A percentile compares a stretch with the other conserved stretches of the same genome.
Evolutionary conservation across 495 filamentous ascomycete genomes (phyloP).

Genomic region (Trypethelium eluteriae): DNA sequence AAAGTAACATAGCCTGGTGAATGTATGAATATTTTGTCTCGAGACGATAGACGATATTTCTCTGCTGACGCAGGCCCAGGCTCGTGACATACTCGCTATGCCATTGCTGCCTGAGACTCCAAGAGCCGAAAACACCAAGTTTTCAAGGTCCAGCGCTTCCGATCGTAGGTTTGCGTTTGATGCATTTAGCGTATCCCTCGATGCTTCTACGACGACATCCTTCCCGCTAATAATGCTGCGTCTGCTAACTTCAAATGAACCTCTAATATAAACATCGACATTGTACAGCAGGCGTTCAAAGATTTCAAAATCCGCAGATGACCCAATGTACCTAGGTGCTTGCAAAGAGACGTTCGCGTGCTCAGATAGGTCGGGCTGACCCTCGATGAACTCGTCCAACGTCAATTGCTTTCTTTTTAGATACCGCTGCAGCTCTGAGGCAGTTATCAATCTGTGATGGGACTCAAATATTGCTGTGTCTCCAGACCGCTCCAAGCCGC

Average conservation of each 20-base stretch:
- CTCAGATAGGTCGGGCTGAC: background rate
- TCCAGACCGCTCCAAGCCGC: background rate
- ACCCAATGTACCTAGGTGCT: background rate
- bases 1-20: background rate
- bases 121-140: background rate
- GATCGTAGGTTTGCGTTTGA: background rate
- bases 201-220: background rate
- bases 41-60: background rate
- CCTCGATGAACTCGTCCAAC: background rate
- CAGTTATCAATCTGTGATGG: background rate
- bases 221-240: background rate
- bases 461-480: background rate
- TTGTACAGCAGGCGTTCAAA: background rate
- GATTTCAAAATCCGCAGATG: background rate
- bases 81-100: background rate
- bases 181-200: background rate
- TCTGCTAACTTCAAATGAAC: background rate
- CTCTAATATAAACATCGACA: background rate
- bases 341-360: background rate
- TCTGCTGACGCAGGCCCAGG: slow-evolving; percentile 2
- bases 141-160: background rate
- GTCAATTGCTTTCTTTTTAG: slow-evolving; percentile 4
- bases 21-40: background rate
- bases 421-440: background rate
- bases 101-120: background rate